Base-by-base conservation (phyloP, 768 basidiomycete genomes). In the Naganishia friedmannii region DNA sequence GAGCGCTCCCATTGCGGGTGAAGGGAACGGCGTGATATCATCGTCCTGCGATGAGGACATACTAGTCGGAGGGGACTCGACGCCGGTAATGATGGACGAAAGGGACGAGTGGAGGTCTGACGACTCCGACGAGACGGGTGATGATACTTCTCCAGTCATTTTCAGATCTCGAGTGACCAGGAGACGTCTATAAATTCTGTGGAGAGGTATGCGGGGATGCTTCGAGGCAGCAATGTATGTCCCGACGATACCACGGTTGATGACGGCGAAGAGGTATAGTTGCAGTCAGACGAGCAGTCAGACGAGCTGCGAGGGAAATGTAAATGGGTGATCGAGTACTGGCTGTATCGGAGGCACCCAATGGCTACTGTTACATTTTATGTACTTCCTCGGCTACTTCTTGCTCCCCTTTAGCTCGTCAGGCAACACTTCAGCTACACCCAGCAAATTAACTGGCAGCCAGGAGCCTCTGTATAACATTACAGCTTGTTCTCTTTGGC, bases 1-100 rank as follows among this genome's bases (percentile, higher is more conserved):
- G 39, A 75, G 42, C 5, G 70, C 72, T 17, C 72, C 72, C 46
- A 77, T 55, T 26, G 70, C 65, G 23, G 75, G 75, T 34, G 71
- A 73, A 3, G 75, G 75, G 55, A 76, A 76, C 2, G 77, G 77
- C 2, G 77, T 77, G 63, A 73, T 63, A 53, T 76, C 77, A 42
- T 65, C 69, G 10, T 63, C 55, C 26, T 29, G 29, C 0, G 42
- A 34, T 26, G 34, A 13, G 42, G 26, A 23, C n/a, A 71, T 66
- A 31, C 66, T 68, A 6, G 69, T 68, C 8, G 71, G 73, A 9
- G 74, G 66, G 8, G 75, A 77, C 68, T 75, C 73, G 7, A 67
- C 68, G 0, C 76, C 76, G 2, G 76, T 75, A 58, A 75, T 71
- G 31, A 72, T 73, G 19, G 68, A 48, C 21, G 60, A n/a, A 37